phyloP scores from a whole-genome alignment of 2,329 filamentous ascomycete species.

The Colletotrichum sp. region DNA sequence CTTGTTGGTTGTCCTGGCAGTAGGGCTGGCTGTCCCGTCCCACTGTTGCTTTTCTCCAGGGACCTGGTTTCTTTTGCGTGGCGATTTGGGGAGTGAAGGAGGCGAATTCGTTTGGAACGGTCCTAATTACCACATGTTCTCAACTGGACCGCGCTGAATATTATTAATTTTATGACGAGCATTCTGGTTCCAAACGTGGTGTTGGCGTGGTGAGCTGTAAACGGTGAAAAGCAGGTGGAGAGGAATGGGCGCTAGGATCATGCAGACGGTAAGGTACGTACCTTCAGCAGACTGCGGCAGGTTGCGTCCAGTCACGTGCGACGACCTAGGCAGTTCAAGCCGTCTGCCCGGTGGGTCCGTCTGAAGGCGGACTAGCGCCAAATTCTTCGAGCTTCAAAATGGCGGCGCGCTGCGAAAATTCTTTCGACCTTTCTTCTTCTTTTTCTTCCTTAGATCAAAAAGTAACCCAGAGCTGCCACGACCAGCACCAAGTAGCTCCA shows the following conservation, averaged over 20 bases:
- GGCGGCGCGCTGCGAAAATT: slow-evolving; percentile 29
- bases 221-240: not conserved
- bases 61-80: not conserved
- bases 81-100: not conserved
- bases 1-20: not conserved
- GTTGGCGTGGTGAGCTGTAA: not conserved
- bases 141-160: not conserved
- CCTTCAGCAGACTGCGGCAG: not conserved
- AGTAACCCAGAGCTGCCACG: slow-evolving; percentile 67
- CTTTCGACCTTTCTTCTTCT: slow-evolving; percentile 40
- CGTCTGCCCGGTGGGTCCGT: not conserved
- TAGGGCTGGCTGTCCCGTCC: not conserved
- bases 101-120: not conserved
- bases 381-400: not conserved
- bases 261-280: not conserved
- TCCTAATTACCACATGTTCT: not conserved
- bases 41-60: not conserved
- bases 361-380: slow-evolving; percentile 26
- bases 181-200: not conserved
- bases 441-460: slow-evolving; percentile 64
- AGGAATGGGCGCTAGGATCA: not conserved
- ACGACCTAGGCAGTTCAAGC: not conserved
- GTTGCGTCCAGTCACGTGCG: not conserved
- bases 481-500: slow-evolving; percentile 62
- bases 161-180: not conserved